Evolutionary conservation across 305 asterid genomes (phyloP).

Genomic region (Fraxinus paxiana): DNA sequence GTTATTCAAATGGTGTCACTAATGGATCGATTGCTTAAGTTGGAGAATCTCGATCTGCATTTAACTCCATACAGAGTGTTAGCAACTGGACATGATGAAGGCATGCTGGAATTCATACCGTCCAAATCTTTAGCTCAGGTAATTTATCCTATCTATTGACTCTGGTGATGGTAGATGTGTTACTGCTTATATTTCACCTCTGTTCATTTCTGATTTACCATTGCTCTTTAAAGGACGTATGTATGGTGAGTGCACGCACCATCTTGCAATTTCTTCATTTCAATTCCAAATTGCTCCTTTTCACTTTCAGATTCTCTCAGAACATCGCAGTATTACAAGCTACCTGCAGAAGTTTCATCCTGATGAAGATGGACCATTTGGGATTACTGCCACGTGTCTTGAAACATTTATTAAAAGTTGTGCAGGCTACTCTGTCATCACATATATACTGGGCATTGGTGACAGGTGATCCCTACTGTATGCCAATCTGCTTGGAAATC

Average conservation of each 20-base stretch:
- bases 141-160: conserved; percentile 16
- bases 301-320: conserved; percentile 75
- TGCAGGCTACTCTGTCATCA: conserved; percentile 97
- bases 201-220: neutral
- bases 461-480: conserved; percentile 59
- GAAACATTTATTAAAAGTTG: conserved; percentile 97
- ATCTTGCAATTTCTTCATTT: neutral
- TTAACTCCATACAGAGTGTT: conserved; percentile 92
- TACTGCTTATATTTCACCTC: neutral
- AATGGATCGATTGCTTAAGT: conserved; percentile 94
- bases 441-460: conserved; percentile 93
- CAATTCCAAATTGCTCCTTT: conserved; percentile 11
- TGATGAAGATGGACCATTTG: conserved; percentile 90
- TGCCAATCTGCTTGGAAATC: neutral
- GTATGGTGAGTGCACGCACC: neutral
- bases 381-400: conserved; percentile 84
- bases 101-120: conserved; percentile 95
- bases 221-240: neutral
- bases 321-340: conserved; percentile 89
- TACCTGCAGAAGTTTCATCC: conserved; percentile 92
- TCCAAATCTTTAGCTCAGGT: conserved; percentile 97
- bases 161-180: neutral
- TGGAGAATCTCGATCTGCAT: conserved; percentile 95
- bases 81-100: conserved; percentile 98
- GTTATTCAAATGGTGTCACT: conserved; percentile 96